Conservation (phyloP, 768 basidiomycete genomes). For the Lanmaoa rubissima region DNA sequence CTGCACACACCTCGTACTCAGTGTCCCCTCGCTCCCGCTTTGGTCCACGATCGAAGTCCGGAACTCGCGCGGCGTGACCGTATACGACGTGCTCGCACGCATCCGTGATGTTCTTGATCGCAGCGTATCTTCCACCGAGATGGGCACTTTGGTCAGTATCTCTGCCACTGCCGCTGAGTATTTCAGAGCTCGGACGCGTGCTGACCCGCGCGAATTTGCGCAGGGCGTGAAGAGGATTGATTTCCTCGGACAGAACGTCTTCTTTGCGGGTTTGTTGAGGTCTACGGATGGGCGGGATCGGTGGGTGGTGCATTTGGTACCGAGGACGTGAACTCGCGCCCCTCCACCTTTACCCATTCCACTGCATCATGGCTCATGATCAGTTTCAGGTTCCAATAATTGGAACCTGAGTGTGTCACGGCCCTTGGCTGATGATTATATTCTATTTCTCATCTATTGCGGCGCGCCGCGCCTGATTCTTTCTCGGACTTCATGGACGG, state of each 20-base stretch:
- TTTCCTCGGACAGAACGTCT: slow-evolving; percentile 33
- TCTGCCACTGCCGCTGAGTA: slow-evolving; percentile 25
- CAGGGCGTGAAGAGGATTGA: slow-evolving; percentile 42
- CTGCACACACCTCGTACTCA: slow-evolving; percentile 16
- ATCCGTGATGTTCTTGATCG: slow-evolving; percentile 29
- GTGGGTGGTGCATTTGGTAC: slow-evolving; percentile 30
- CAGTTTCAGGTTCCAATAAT: slow-evolving; percentile 9
- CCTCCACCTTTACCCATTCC: too few relatives aligned
- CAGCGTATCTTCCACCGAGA: slow-evolving; percentile 25
- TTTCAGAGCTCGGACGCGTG: slow-evolving; percentile 27
- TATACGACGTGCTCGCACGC: slow-evolving; percentile 27
- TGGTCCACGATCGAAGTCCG: slow-evolving; percentile 32
- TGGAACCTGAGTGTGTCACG: slow-evolving; percentile 7
- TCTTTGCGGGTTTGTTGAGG: slow-evolving; percentile 32
- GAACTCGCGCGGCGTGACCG: slow-evolving; percentile 28
- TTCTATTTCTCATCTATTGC: slow-evolving; percentile 21
- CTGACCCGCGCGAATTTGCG: slow-evolving; percentile 35
- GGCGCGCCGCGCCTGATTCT: neutral
- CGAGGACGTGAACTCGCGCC: slow-evolving; percentile 12
- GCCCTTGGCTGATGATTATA: slow-evolving; percentile 3
- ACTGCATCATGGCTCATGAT: slow-evolving; percentile 12
- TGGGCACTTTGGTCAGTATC: slow-evolving; percentile 24
- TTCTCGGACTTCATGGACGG: slow-evolving; percentile 17
- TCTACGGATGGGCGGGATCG: slow-evolving; percentile 26
- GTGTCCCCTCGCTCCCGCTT: slow-evolving; percentile 22